phyloP scores from a whole-genome alignment of 495 filamentous ascomycete species.

The Hypoxylon cercidicola region DNA sequence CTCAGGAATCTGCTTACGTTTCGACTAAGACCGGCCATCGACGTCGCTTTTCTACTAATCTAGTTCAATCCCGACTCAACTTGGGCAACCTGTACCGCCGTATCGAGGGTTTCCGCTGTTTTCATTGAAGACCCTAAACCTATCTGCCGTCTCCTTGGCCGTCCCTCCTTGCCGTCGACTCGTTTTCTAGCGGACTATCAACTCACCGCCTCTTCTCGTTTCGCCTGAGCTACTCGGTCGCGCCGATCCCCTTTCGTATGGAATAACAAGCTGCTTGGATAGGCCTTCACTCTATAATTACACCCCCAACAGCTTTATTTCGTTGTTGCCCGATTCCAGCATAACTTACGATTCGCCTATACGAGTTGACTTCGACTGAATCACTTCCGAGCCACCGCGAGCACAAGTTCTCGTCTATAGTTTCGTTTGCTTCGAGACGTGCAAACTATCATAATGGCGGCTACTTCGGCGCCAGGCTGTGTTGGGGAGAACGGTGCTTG shows the following conservation, averaged over 20 bases:
- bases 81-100: background rate
- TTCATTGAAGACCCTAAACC: slow-evolving; percentile 13
- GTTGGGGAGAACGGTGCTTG: slow-evolving; percentile 16
- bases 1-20: slow-evolving; percentile 34
- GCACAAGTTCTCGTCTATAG: slow-evolving; percentile 1
- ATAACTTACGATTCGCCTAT: slow-evolving; percentile 5
- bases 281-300: slow-evolving; percentile 9
- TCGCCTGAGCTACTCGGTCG: slow-evolving; percentile 7
- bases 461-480: slow-evolving; percentile 22
- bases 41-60: slow-evolving; percentile 2
- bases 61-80: slow-evolving; percentile 17
- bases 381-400: slow-evolving; percentile 14
- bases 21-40: slow-evolving; percentile 29
- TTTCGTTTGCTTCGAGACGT: slow-evolving; percentile 1
- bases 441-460: slow-evolving; percentile 34
- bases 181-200: slow-evolving; percentile 9
- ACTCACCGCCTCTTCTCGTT: slow-evolving; percentile 31
- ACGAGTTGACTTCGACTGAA: slow-evolving; percentile 8
- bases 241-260: slow-evolving; percentile 11
- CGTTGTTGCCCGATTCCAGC: slow-evolving; percentile 2
- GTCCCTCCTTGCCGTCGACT: slow-evolving; percentile 17
- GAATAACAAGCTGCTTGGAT: slow-evolving; percentile 20
- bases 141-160: slow-evolving; percentile 16
- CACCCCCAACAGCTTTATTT: slow-evolving; percentile 5
- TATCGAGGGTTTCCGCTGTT: background rate